Evolutionary conservation across 1,284 basidiomycete genomes (phyloP).

Genomic region (Leccinum subrobustum): DNA sequence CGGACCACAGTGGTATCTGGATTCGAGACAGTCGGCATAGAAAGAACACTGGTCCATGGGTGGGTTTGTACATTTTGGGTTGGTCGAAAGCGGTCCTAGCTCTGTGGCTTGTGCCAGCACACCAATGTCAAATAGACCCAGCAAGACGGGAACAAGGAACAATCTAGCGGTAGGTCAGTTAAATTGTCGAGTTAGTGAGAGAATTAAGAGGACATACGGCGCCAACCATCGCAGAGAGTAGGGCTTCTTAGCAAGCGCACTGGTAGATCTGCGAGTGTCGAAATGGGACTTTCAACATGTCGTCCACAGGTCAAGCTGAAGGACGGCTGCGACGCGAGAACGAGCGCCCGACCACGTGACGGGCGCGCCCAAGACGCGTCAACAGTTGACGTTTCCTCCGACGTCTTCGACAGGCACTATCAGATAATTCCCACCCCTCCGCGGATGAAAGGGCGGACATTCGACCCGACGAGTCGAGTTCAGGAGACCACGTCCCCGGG

Average conservation of each 20-base stretch:
- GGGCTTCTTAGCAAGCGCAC: background rate
- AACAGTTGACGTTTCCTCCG: no score
- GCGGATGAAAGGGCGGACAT: no score
- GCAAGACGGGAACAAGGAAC: background rate
- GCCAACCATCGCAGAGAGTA: background rate
- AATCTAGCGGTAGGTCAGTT: background rate
- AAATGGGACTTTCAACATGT: background rate
- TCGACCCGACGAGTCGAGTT: no score
- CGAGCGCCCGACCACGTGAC: no score
- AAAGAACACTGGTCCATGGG: conserved; percentile 41
- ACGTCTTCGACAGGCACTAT: no score
- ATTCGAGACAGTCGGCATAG: conserved; percentile 44
- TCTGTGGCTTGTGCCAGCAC: background rate
- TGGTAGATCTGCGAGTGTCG: background rate
- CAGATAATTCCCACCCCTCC: no score
- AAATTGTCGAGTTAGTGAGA: background rate
- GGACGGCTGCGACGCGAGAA: no score
- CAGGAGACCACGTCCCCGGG: no score
- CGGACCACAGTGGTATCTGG: conserved; percentile 42
- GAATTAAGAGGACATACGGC: conserved; percentile 1
- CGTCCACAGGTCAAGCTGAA: background rate
- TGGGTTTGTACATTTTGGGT: conserved; percentile 36
- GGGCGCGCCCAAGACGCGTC: no score
- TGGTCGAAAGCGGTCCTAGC: conserved; percentile 19
- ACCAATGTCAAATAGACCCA: background rate